Evolutionary conservation across 345 rosid species (phyloP).

Genomic region (Syzygium aqueum): DNA sequence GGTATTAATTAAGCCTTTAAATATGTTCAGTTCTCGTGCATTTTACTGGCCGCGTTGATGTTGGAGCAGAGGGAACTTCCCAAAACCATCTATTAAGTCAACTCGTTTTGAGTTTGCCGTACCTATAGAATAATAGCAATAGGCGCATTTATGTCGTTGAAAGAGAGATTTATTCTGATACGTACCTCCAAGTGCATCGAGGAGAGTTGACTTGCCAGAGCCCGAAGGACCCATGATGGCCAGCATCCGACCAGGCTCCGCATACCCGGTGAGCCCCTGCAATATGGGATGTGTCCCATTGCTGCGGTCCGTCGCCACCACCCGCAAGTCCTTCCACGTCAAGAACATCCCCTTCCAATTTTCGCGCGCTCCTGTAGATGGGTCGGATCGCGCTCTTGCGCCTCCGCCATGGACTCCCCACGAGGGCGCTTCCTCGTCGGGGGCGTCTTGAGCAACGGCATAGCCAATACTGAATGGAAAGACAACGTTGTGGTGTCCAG

Average conservation of each 20-base stretch:
- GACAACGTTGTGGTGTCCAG: too few relatives aligned
- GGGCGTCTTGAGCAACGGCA: background rate
- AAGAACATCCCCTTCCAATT: background rate
- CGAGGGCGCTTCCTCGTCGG: background rate
- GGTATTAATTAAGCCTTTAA: too few relatives aligned
- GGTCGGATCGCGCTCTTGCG: background rate
- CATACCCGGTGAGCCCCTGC: constrained; percentile 29
- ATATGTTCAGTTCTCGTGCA: background rate
- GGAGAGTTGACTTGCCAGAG: constrained; percentile 44
- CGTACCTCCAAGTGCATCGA: constrained; percentile 41
- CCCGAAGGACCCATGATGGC: constrained; percentile 57
- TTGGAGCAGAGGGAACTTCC: background rate
- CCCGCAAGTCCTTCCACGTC: constrained; percentile 40
- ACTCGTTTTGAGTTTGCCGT: background rate
- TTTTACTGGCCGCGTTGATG: background rate
- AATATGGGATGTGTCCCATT: constrained; percentile 13
- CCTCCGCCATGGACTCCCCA: background rate
- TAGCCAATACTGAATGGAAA: background rate
- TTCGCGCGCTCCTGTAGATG: background rate
- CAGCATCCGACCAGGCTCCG: constrained; percentile 27
- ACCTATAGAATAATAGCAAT: background rate
- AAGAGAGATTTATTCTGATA: background rate
- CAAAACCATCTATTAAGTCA: background rate
- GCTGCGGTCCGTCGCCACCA: constrained; percentile 15
- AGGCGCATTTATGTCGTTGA: background rate